Percentiles rank a stretch among this genome's conserved stretches.
Evolutionary conservation across 2,329 filamentous ascomycete species (phyloP).

Genomic region (Juglanconis sp.): DNA sequence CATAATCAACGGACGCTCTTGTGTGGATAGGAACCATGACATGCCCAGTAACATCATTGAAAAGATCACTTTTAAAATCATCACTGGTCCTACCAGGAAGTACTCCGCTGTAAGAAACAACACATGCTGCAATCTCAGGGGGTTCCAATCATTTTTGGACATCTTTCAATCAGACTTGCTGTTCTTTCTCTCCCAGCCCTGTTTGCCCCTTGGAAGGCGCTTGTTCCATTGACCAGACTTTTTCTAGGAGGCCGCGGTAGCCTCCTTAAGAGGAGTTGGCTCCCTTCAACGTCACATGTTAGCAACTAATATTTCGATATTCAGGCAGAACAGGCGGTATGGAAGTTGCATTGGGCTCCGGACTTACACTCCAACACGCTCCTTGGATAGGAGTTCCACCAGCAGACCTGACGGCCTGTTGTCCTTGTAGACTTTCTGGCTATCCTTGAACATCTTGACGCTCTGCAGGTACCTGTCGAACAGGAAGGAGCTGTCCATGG

Average conservation of each 20-base stretch:
- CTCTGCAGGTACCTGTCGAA: constrained; percentile 96
- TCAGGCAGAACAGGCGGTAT: neutral
- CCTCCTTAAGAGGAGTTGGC: constrained; percentile 44
- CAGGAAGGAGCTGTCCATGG: constrained; percentile 90
- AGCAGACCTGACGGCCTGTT: constrained; percentile 84
- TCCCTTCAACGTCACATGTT: constrained; percentile 31
- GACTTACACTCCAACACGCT: constrained; percentile 76
- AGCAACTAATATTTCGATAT: neutral
- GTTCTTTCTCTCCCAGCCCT: too few species aligned
- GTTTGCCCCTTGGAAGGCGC: too few species aligned
- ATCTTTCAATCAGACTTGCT: neutral
- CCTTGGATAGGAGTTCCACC: constrained; percentile 87
- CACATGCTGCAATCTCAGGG: neutral
- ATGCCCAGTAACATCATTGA: neutral
- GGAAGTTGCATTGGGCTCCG: neutral
- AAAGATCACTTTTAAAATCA: neutral
- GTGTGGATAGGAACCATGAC: neutral
- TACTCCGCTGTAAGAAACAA: neutral
- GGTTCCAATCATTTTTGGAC: neutral
- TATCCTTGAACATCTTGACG: constrained; percentile 84
- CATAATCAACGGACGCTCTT: neutral
- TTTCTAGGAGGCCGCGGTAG: neutral
- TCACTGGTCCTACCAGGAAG: neutral
- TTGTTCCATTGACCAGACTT: neutral
- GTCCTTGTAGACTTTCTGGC: constrained; percentile 74